A percentile compares a stretch with the other conserved stretches of the same genome.
phyloP scores from a whole-genome alignment of 345 rosid species.

The Sonneratia alba region DNA sequence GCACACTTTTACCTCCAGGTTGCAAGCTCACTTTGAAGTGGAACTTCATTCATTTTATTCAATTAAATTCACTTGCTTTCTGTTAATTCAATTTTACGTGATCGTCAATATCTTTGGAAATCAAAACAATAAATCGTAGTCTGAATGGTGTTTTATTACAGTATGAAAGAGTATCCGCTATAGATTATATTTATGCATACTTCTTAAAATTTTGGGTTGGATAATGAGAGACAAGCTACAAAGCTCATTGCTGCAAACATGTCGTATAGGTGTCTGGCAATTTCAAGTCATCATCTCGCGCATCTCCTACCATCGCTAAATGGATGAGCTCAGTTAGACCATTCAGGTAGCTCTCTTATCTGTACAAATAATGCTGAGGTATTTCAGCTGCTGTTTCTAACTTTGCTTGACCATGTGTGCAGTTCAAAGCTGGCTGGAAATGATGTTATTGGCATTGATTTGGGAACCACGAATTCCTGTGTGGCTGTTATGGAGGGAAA shows the following conservation, averaged over 20 bases:
- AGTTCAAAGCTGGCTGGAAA: conserved; percentile 77
- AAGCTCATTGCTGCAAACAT: neutral
- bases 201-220: neutral
- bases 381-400: neutral
- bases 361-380: no score
- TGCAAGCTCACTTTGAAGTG: neutral
- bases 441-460: conserved; percentile 87
- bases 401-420: neutral
- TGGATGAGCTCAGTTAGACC: conserved; percentile 49
- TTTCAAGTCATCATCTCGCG: conserved; percentile 36
- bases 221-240: neutral
- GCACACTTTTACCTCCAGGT: neutral
- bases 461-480: conserved; percentile 96
- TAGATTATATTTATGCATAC: neutral
- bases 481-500: conserved; percentile 97
- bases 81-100: no score
- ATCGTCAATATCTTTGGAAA: neutral
- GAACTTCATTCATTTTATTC: no score
- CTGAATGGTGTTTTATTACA: neutral
- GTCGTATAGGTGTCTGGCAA: conserved; percentile 33
- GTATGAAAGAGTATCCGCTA: neutral
- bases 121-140: neutral
- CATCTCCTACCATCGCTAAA: conserved; percentile 26
- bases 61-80: no score
- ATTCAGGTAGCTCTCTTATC: conserved; percentile 42